Evolutionary conservation across 768 basidiomycete genomes (phyloP), one percentile per base, ranked within the genome.

Genomic region (Baorangia bicolor): DNA sequence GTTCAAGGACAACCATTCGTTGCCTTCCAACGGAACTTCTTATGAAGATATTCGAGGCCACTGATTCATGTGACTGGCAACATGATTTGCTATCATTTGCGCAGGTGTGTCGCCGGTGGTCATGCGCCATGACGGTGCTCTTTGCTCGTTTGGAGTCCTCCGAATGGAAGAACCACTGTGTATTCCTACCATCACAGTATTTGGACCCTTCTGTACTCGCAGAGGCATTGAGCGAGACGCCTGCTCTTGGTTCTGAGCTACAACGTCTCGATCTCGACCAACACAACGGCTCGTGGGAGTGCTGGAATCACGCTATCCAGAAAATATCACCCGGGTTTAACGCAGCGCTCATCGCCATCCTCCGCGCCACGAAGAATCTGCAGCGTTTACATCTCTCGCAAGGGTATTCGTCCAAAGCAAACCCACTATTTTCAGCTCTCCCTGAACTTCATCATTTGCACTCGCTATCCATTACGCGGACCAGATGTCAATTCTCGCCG

Each of bases 61-160:
- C 3, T 16, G n/a, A 46, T 20, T n/a, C 27, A 25, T 35, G 34
- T 40, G 2, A 16, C 1, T 60, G 57, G 53, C 35, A 59, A 37
- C 13, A 25, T 1, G 40, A 59, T 39, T 40, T 59, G 3, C 18
- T 59, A 2, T 55, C 49, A 5, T 47, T 42, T 34, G 49, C 57
- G 16, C 57, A 59, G 37, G 59, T 54, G 2, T 60, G 44, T 27
- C 44, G 52, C 25, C 18, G 38, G 20, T 60, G 59, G 59, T 60
- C 43, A 1, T 46, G 39, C 20, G 11, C 42, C 13, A 33, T 60
- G 39, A 28, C 7, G 13, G 5, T 54, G 9, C 28, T 60, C 9
- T 49, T 30, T 13, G 16, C 33, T 25, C 41, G 37, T 16, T 30
- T 45, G n/a, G 46, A 55, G 23, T 41, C 43, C 18, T 2, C 49